Conservation (phyloP, 192 early-diverging fungal species). For the Gaertneriomyces sp. region DNA sequence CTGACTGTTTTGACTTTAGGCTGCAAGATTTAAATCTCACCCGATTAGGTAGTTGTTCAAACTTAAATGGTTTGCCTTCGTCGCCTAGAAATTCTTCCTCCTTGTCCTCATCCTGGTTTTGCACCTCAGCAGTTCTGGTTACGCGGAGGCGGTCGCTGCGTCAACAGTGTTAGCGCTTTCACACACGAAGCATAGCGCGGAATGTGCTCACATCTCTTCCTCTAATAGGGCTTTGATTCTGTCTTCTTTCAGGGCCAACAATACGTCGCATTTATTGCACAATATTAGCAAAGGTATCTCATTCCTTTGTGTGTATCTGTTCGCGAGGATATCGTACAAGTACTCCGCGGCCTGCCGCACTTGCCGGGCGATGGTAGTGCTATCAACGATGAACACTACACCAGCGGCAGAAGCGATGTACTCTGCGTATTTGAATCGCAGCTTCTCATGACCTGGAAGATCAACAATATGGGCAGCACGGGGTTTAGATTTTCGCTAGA, state of each 20-base stretch:
- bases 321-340: slow-evolving; percentile 76
- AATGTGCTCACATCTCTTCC: slow-evolving; percentile 65
- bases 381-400: slow-evolving; percentile 79
- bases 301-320: slow-evolving; percentile 52
- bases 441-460: slow-evolving; percentile 84
- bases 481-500: background rate
- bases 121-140: slow-evolving; percentile 65
- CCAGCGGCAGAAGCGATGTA: slow-evolving; percentile 64
- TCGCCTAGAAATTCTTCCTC: slow-evolving; percentile 71
- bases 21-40: slow-evolving; percentile 66
- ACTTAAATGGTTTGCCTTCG: slow-evolving; percentile 75
- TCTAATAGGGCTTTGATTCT: slow-evolving; percentile 69
- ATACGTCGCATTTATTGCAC: slow-evolving; percentile 81
- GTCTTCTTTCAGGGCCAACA: slow-evolving; percentile 63
- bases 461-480: slow-evolving; percentile 53
- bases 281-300: slow-evolving; percentile 66
- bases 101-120: slow-evolving; percentile 63
- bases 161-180: slow-evolving; percentile 17
- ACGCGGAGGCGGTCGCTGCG: slow-evolving; percentile 60
- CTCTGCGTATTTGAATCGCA: slow-evolving; percentile 69
- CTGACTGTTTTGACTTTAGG: slow-evolving; percentile 35
- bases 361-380: slow-evolving; percentile 52
- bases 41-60: slow-evolving; percentile 73
- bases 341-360: slow-evolving; percentile 67
- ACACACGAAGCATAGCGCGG: slow-evolving; percentile 7